Evolutionary conservation across 805 yeast genomes (phyloP).

Genomic region (Saturnispora galanensis): DNA sequence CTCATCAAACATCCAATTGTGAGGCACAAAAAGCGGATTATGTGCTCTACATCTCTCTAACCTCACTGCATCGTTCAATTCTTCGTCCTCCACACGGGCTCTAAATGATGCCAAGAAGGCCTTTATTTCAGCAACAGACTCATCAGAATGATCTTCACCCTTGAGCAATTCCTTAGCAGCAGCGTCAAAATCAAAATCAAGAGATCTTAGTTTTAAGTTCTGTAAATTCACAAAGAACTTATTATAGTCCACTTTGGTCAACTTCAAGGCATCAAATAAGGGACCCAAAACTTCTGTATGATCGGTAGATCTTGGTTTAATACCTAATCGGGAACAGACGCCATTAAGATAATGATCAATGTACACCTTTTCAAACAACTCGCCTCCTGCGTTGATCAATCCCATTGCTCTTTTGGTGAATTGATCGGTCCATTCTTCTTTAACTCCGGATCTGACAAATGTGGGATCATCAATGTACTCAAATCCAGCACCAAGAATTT

Average conservation of each 20-base stretch:
- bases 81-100: slow-evolving; percentile 28
- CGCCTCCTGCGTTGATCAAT: slow-evolving; percentile 53
- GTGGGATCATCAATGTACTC: slow-evolving; percentile 35
- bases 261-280: slow-evolving; percentile 49
- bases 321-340: slow-evolving; percentile 63
- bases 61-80: slow-evolving; percentile 32
- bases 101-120: slow-evolving; percentile 47
- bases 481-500: slow-evolving; percentile 66
- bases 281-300: slow-evolving; percentile 43
- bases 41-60: slow-evolving; percentile 30
- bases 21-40: slow-evolving; percentile 77
- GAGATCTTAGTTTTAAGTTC: slow-evolving; percentile 28
- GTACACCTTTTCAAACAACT: slow-evolving; percentile 54
- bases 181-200: slow-evolving; percentile 23
- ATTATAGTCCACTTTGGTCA: slow-evolving; percentile 68
- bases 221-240: slow-evolving; percentile 64
- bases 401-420: slow-evolving; percentile 53
- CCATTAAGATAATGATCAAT: slow-evolving; percentile 45
- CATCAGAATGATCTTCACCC: slow-evolving; percentile 13
- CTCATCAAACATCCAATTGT: slow-evolving; percentile 80
- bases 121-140: slow-evolving; percentile 31
- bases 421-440: slow-evolving; percentile 39
- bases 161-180: slow-evolving; percentile 13
- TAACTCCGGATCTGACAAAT: slow-evolving; percentile 33
- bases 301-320: slow-evolving; percentile 34